These are phyloP conservation scores for Phytopythium montanum DNA, from an alignment of 352 stramenopile genomes.

Conservation along the genomic window DNA sequence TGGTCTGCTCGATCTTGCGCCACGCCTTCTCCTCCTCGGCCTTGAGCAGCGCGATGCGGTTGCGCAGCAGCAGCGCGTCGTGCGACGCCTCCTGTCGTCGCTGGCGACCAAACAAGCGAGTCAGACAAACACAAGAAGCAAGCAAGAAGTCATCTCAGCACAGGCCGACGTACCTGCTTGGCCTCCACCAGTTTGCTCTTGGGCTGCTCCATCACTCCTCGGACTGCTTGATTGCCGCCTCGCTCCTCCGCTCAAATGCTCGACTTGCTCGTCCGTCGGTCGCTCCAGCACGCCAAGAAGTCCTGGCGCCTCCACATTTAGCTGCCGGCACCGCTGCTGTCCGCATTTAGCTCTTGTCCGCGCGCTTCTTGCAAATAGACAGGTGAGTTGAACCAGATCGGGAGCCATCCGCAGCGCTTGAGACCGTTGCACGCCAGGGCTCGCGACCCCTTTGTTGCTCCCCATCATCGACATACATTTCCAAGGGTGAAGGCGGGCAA, in stretches of 20 bases:
- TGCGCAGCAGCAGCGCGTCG: constrained; percentile 69
- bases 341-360: background rate
- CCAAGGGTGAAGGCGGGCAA: background rate
- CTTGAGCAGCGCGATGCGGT: constrained; percentile 79
- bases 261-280: background rate
- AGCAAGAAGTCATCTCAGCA: background rate
- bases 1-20: constrained; percentile 86
- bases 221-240: background rate
- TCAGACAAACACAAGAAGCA: background rate
- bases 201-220: constrained; percentile 31
- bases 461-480: constrained; percentile 5
- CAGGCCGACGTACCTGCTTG: constrained; percentile 48
- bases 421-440: background rate
- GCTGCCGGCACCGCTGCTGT: too few relatives aligned
- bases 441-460: background rate
- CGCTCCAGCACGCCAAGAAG: background rate
- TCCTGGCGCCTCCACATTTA: too few relatives aligned
- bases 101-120: constrained; percentile 12
- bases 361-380: background rate
- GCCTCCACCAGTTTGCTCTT: constrained; percentile 78
- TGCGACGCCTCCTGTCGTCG: constrained; percentile 74
- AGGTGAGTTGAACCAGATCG: background rate
- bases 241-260: background rate
- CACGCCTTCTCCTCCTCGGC: constrained; percentile 78
- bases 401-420: background rate